These are phyloP conservation scores for Elaeis oleifera DNA, from an alignment of 202 grass and related monocot genomes.

Conservation along the genomic window DNA sequence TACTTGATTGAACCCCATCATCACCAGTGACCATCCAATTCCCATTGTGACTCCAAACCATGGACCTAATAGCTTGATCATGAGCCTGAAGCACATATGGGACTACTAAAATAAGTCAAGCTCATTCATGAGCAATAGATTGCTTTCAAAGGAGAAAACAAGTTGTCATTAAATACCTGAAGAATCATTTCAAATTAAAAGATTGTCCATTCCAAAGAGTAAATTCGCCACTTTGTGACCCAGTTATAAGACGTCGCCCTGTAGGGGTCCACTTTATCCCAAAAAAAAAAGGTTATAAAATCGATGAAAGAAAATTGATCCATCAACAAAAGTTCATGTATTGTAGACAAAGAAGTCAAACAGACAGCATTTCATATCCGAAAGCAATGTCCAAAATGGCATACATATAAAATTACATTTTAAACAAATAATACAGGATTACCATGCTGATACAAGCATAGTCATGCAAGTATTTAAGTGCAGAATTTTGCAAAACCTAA, in stretches of 20 bases:
- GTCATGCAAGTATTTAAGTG: too few relatives aligned
- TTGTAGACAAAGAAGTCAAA: too few relatives aligned
- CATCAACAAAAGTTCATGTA: too few relatives aligned
- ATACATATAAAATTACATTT: neutral
- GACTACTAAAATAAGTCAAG: neutral
- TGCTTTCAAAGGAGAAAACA: conserved; percentile 9
- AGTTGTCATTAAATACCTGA: conserved; percentile 49
- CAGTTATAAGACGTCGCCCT: conserved; percentile 92
- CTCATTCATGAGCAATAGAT: neutral
- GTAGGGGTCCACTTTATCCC: conserved; percentile 85
- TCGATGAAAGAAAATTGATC: neutral
- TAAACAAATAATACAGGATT: neutral
- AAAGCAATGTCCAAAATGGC: too few relatives aligned
- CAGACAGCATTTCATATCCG: too few relatives aligned
- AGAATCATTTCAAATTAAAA: conserved; percentile 99
- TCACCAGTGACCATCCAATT: conserved; percentile 99
- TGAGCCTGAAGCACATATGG: conserved; percentile 59
- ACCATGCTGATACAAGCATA: too few relatives aligned
- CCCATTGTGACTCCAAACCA: conserved; percentile 99
- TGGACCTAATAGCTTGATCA: conserved; percentile 96
- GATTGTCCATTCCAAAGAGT: conserved; percentile 99
- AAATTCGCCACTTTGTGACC: conserved; percentile 96
- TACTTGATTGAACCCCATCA: conserved; percentile 99
- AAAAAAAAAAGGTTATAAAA: conserved; percentile 14
- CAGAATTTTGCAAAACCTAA: too few relatives aligned